Base-by-base conservation (phyloP, 331 rosid genomes). In the Malus hybrid region DNA sequence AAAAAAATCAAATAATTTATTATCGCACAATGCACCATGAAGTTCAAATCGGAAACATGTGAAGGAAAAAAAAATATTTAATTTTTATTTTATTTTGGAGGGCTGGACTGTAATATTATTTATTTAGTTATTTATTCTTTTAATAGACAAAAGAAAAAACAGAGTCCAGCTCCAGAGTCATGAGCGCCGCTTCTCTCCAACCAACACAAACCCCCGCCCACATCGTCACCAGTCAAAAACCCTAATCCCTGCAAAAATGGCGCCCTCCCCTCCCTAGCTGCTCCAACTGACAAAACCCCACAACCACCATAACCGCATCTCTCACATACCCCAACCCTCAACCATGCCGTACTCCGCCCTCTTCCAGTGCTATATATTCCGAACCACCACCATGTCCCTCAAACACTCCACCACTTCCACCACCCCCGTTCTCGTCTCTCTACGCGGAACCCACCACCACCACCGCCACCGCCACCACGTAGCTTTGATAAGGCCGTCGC, bases 281-380 rank as follows among this genome's bases (percentile, higher is more conserved):
- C 80, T 55, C 3, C 82, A 42, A 78, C 83, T 80, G 66, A 76
- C 33, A 36, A n/a, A 33, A 55, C 68, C 62, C 70, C 24, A 4
- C 52, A 5, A 14, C 1, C 34, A 4, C 61, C 16, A 46, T 46
- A 29, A 3, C 28, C 4, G 7, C 34, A 57, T 39, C 10, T 33
- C 46, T 77, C 19, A 52, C 60, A 27, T 32, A 36, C 29, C 65
- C 33, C 20, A 4, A 19, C 52, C 52, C 52, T 32, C 29, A 29
- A 55, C 84, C 80, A 79, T 85, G 92, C 80, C 86, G 3, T 90
- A 72, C 85, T 77, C 88, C 14, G 74, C 86, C 83, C 48, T 90
- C 61, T 83, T 88, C 80, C 80, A 70, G 22, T 79, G 88, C 73
- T 81, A 71, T 77, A 12, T 85, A 56, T 11, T 71, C 2, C 6